A percentile compares a stretch with the other conserved stretches of the same genome.
phyloP scores from a whole-genome alignment of 108 stramenopile species.

The Skeletonema costatum region DNA sequence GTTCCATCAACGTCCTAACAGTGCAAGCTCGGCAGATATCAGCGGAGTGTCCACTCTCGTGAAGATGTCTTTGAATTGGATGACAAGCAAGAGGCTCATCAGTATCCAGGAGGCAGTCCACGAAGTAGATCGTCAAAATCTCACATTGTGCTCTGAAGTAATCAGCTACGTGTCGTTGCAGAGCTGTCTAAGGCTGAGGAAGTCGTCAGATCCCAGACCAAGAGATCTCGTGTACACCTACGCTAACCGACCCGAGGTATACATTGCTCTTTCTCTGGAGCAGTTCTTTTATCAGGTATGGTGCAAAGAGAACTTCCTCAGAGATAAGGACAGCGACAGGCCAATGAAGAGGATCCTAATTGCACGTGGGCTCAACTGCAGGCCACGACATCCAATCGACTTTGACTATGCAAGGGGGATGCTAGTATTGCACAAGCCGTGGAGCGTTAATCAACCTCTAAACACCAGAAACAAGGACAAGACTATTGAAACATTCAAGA shows the following conservation, averaged over 20 bases:
- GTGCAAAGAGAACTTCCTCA: background rate
- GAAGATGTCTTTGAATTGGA: background rate
- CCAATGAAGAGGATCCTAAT: too few relatives aligned
- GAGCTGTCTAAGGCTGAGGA: background rate
- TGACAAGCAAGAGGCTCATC: background rate
- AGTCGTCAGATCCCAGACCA: background rate
- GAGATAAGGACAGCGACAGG: background rate
- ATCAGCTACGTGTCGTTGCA: background rate
- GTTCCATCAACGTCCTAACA: too few relatives aligned
- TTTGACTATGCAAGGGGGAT: conserved; percentile 22
- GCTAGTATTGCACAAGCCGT: conserved; percentile 19
- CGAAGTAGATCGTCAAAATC: background rate
- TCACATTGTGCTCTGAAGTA: background rate
- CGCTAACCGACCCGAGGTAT: background rate
- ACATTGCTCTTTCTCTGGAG: background rate
- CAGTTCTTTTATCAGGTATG: background rate
- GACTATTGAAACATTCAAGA: background rate
- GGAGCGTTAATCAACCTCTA: background rate
- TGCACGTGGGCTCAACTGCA: conserved; percentile 2
- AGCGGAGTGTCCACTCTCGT: too few relatives aligned
- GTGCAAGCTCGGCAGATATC: too few relatives aligned
- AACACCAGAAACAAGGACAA: background rate
- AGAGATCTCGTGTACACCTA: background rate
- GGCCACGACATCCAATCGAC: background rate
- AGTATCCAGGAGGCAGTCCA: conserved; percentile 1